Conservation (phyloP, 768 basidiomycete genomes). For the Lactarius tabidus region DNA sequence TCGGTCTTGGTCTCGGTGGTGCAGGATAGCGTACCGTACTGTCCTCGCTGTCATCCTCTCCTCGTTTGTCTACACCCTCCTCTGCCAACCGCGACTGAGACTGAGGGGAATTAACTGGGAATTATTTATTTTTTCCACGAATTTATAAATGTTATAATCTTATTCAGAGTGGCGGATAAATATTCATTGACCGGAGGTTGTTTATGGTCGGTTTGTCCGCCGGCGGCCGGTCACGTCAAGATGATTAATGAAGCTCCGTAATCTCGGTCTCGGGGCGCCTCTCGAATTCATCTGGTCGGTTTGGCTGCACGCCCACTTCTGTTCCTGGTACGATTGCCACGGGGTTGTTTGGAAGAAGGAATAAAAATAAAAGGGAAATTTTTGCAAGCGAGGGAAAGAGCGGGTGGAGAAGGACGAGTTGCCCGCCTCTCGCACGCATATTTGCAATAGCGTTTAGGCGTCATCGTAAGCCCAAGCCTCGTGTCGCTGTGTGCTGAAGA, state of each 20-base stretch:
- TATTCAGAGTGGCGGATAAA: not conserved
- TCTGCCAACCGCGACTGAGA: not conserved
- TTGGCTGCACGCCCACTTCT: not conserved
- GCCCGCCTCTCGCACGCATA: not conserved
- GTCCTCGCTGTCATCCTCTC: not conserved
- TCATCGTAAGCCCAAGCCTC: constrained; percentile 7
- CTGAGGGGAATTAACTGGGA: not conserved
- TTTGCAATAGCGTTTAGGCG: constrained; percentile 18
- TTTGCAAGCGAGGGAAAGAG: not conserved
- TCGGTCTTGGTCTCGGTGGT: constrained; percentile 1
- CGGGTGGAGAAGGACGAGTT: not conserved
- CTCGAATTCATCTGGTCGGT: not conserved
- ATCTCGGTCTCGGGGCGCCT: constrained; percentile 5
- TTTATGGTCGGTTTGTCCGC: constrained; percentile 1
- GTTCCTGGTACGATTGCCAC: constrained; percentile 6
- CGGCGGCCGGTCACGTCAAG: constrained; percentile 2
- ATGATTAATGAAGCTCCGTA: constrained; percentile 19
- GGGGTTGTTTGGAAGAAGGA: not conserved
- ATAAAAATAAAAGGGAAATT: not conserved
- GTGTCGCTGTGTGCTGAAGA: constrained; percentile 3
- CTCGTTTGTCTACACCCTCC: not conserved
- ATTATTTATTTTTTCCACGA: not conserved
- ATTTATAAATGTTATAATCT: not conserved
- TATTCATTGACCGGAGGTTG: not conserved
- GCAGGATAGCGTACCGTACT: not conserved